Conservation (phyloP, 1,284 basidiomycete species). For the Ceratobasidium sp. region DNA sequence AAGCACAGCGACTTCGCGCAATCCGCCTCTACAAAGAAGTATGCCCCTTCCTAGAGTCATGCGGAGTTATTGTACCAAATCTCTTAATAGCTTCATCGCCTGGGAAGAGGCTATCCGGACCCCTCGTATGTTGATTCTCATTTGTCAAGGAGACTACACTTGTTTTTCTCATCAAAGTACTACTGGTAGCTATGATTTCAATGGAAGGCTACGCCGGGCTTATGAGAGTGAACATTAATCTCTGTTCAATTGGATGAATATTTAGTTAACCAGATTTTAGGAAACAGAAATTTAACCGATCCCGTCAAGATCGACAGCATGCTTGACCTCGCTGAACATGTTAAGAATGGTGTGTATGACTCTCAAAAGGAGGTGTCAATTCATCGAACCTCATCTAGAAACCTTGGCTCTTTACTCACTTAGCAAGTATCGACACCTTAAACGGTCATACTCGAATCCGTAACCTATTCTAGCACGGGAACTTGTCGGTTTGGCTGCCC, state of each 20-base stretch:
- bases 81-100: conserved; percentile 62
- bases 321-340: conserved; percentile 82
- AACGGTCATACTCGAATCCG: conserved; percentile 66
- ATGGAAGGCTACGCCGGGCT: conserved; percentile 70
- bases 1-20: conserved; percentile 62
- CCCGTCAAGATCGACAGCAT: conserved; percentile 81
- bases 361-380: background rate
- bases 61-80: background rate
- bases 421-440: conserved; percentile 86
- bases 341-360: conserved; percentile 79
- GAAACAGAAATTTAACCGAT: conserved; percentile 76
- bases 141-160: background rate
- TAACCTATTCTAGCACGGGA: background rate
- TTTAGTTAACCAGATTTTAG: conserved; percentile 56
- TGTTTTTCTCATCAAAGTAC: conserved; percentile 22
- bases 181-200: conserved; percentile 72
- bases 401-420: conserved; percentile 86
- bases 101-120: conserved; percentile 82
- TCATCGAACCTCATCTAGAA: conserved; percentile 62
- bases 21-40: conserved; percentile 76
- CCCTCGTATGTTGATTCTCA: conserved; percentile 64
- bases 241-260: background rate
- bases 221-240: conserved; percentile 69
- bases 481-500: background rate
- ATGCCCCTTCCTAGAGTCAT: background rate